Percentiles rank a stretch among this genome's conserved stretches.
Conservation (phyloP, 23 red algal genomes). For the Gracilariopsis chorda region DNA sequence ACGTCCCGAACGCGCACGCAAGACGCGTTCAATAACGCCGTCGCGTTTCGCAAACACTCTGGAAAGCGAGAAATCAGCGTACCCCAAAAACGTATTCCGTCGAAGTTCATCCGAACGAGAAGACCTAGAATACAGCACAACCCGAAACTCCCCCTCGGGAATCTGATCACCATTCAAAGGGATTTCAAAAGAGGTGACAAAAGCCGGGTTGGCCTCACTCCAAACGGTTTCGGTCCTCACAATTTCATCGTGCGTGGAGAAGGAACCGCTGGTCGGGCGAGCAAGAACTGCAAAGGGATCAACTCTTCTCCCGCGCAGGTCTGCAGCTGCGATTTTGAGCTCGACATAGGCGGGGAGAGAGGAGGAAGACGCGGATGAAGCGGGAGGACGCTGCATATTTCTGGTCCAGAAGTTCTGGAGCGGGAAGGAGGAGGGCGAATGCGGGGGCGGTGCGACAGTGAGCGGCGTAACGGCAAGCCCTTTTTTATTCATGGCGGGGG, state of each 20-base stretch:
- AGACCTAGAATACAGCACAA: conserved; percentile 29
- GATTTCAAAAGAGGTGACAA: conserved; percentile 54
- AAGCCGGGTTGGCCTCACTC: conserved; percentile 46
- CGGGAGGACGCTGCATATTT: neutral
- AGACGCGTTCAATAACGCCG: conserved; percentile 60
- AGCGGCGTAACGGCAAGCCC: no score
- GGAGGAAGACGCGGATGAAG: neutral
- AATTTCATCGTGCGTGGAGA: neutral
- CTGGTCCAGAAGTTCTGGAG: no score
- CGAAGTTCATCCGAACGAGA: conserved; percentile 44
- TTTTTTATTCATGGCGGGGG: no score
- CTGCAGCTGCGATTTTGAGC: conserved; percentile 63
- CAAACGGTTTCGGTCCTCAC: conserved; percentile 61
- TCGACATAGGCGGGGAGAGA: conserved; percentile 30
- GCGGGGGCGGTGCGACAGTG: no score
- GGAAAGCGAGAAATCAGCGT: conserved; percentile 50
- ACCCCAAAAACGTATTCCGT: conserved; percentile 43
- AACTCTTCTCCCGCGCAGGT: conserved; percentile 29
- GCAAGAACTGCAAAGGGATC: conserved; percentile 60
- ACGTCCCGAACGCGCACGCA: conserved; percentile 36
- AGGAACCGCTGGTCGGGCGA: neutral
- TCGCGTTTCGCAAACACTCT: conserved; percentile 42
- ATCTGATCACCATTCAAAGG: neutral
- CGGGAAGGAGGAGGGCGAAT: no score
- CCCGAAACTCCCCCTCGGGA: conserved; percentile 28